Evolutionary conservation across 2,329 filamentous ascomycete species (phyloP), one percentile per base, ranked within the genome.

Genomic region (Fusarium austroafricanum): DNA sequence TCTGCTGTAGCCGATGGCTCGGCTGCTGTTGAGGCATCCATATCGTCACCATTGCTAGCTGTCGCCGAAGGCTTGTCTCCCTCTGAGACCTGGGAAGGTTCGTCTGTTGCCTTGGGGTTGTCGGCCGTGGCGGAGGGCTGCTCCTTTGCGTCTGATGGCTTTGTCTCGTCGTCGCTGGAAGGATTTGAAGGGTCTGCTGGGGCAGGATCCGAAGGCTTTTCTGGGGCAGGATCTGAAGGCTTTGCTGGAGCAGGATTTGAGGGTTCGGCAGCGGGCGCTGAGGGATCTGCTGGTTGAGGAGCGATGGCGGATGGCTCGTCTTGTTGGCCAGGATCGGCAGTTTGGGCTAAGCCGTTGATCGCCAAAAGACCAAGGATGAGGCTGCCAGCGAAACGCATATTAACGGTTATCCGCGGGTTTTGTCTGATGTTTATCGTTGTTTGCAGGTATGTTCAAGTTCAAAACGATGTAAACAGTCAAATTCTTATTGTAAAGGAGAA

Each of bases 301-400:
- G 56, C 52, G 21, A 68, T 31, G 12, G 45, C 42, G 31, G 46
- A 55, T 3, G 60, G 55, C 7, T 65, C 52, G 33, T 59, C 28
- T 17, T 57, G 26, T 28, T 51, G 33, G 18, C 42, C 65, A 8
- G 51, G 47, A 6, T 44, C 42, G 11, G 29, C 40, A 35, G 65
- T 67, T 53, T 68, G 65, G n/a, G 55, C 50, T 15, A 68, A 47
- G n/a, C 65, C 65, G 14, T 69, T 55, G 12, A 35, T 55, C 11
- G 61, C 65, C 51, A 68, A 43, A 42, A 68, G 50, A n/a, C 65
- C 55, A 38, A 69, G 21, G 33, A 68, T 49, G 52, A 68, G 47
- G 37, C 61, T 62, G 42, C 47, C 44, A 31, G 65, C 37, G 53
- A 68, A 69, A 40, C 65, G 65, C 65, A 68, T 68, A 14, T 53